These are phyloP conservation scores for Jasminum sambac DNA, from an alignment of 257 asterid species.

Conservation along the genomic window DNA sequence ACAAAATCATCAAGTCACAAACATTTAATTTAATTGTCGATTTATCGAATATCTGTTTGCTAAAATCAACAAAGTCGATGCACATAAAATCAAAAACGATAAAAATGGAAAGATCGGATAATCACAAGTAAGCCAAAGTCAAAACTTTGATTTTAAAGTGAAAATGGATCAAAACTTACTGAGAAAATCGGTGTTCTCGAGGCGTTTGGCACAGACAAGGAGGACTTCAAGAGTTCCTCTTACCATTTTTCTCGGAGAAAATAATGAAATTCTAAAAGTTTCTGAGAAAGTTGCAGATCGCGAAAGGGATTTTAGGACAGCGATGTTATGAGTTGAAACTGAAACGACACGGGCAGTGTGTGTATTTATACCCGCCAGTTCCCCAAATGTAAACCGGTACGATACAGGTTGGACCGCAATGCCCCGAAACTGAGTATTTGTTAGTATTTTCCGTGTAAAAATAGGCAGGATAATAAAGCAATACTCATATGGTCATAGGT, in stretches of 20 bases:
- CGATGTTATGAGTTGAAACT: neutral
- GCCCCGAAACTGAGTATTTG: neutral
- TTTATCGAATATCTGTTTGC: neutral
- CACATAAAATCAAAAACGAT: neutral
- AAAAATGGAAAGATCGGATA: neutral
- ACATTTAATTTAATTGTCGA: neutral
- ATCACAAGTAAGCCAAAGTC: neutral
- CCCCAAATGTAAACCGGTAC: neutral
- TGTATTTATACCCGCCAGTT: neutral
- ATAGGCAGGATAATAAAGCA: too few relatives aligned
- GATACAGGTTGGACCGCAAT: neutral
- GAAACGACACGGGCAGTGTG: neutral
- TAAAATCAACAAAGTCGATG: neutral
- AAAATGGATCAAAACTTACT: neutral
- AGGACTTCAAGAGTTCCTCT: conserved; percentile 2
- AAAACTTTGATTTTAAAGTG: neutral
- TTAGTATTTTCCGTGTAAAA: too few relatives aligned
- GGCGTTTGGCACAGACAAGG: neutral
- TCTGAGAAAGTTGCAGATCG: conserved; percentile 4
- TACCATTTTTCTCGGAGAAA: conserved; percentile 17
- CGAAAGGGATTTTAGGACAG: neutral
- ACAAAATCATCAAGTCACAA: neutral
- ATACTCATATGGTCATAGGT: too few relatives aligned
- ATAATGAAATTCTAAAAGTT: neutral
- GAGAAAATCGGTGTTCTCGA: conserved; percentile 6